Conservation (phyloP, 371 early-diverging fungal genomes). For the Rhizopus arrhizus region DNA sequence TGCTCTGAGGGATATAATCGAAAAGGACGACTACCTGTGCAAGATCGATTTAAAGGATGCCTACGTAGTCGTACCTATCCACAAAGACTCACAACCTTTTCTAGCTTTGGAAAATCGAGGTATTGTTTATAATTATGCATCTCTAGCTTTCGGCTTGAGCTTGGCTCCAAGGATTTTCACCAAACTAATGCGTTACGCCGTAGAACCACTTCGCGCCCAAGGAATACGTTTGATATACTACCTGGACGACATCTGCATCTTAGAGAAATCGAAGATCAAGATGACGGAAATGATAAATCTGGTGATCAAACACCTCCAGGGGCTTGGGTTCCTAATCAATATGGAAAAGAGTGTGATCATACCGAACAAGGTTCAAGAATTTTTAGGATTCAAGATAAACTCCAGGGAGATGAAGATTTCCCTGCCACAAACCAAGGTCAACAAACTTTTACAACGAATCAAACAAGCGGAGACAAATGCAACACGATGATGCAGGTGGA, state of each 20-base stretch:
- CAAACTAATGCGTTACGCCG: slow-evolving; percentile 2
- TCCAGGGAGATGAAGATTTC: slow-evolving; percentile 10
- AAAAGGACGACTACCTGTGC: slow-evolving; percentile 7
- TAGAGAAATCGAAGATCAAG: slow-evolving; percentile 3
- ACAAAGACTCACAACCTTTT: slow-evolving; percentile 4
- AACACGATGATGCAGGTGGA: slow-evolving; percentile 5
- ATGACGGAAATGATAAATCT: background rate
- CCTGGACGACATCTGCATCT: slow-evolving; percentile 12
- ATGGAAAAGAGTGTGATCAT: slow-evolving; percentile 8
- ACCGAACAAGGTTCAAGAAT: slow-evolving; percentile 17
- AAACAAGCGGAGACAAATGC: background rate
- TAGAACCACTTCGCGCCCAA: slow-evolving; percentile 8
- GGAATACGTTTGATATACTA: slow-evolving; percentile 18
- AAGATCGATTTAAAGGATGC: too few relatives aligned
- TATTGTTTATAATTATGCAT: slow-evolving; percentile 6
- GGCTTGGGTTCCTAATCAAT: slow-evolving; percentile 20
- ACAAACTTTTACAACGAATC: slow-evolving; percentile 7
- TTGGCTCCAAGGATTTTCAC: too few relatives aligned
- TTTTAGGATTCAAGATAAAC: slow-evolving; percentile 13
- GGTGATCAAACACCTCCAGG: slow-evolving; percentile 6
- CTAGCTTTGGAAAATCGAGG: slow-evolving; percentile 6
- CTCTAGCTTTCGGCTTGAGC: slow-evolving; percentile 15
- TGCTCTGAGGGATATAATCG: slow-evolving; percentile 8
- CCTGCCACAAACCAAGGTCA: slow-evolving; percentile 1
- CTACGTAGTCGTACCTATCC: slow-evolving; percentile 16